These are phyloP conservation scores for Suillus weaverae DNA, from an alignment of 768 basidiomycete species.

Conservation along the genomic window DNA sequence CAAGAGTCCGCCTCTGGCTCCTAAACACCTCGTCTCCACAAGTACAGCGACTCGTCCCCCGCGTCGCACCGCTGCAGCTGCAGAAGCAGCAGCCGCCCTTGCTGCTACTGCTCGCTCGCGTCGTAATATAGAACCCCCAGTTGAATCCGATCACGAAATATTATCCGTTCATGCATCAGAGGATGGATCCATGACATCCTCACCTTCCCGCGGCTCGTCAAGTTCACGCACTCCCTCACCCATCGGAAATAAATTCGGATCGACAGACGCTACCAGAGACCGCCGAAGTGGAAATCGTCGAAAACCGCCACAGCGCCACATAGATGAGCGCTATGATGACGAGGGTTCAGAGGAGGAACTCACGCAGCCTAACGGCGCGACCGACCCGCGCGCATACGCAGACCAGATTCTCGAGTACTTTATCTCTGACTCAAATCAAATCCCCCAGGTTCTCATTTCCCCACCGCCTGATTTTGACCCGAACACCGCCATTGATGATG, in stretches of 20 bases:
- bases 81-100: slow-evolving; percentile 17
- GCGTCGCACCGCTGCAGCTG: slow-evolving; percentile 25
- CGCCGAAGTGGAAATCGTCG: slow-evolving; percentile 41
- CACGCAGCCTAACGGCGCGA: slow-evolving; percentile 42
- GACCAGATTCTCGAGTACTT: slow-evolving; percentile 99
- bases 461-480: slow-evolving; percentile 93
- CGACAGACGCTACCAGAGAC: slow-evolving; percentile 23
- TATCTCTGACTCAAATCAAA: slow-evolving; percentile 92
- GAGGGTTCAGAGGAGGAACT: slow-evolving; percentile 43
- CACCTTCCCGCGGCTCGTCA: slow-evolving; percentile 80
- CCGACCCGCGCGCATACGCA: slow-evolving; percentile 74
- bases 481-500: slow-evolving; percentile 96
- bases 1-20: slow-evolving; percentile 91
- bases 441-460: slow-evolving; percentile 81
- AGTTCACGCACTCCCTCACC: slow-evolving; percentile 95
- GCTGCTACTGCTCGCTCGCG: slow-evolving; percentile 62
- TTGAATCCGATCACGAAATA: slow-evolving; percentile 62
- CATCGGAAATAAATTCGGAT: slow-evolving; percentile 49
- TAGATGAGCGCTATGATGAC: slow-evolving; percentile 47
- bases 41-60: slow-evolving; percentile 44
- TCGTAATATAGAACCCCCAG: slow-evolving; percentile 48
- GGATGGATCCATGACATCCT: slow-evolving; percentile 88
- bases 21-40: slow-evolving; percentile 86
- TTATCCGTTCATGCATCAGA: slow-evolving; percentile 76
- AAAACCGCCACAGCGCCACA: slow-evolving; percentile 48